phyloP scores from a whole-genome alignment of 495 filamentous ascomycete genomes.

The Penicillium goetzii region DNA sequence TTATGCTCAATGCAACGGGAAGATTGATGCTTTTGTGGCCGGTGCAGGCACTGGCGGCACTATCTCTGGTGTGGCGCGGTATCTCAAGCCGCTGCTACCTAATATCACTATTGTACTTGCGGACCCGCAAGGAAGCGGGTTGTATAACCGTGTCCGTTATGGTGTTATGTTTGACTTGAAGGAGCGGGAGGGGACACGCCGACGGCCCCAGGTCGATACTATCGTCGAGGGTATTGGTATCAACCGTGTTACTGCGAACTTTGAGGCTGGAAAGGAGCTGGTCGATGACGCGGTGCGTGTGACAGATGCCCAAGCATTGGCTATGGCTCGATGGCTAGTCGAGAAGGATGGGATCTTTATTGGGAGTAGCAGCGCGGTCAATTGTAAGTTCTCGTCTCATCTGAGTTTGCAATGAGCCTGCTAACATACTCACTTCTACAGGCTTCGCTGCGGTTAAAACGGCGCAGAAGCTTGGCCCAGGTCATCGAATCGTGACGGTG shows the following conservation, averaged over 20 bases:
- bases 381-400: conserved; percentile 61
- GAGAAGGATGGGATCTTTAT: conserved; percentile 96
- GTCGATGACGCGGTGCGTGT: conserved; percentile 91
- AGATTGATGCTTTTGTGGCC: conserved; percentile 85
- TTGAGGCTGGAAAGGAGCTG: conserved; percentile 80
- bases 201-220: conserved; percentile 89
- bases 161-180: conserved; percentile 94
- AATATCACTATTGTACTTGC: conserved; percentile 77
- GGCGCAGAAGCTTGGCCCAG: conserved; percentile 74
- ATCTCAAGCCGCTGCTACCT: conserved; percentile 71
- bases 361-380: conserved; percentile 92
- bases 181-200: conserved; percentile 86
- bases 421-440: conserved; percentile 26
- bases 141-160: conserved; percentile 87
- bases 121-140: conserved; percentile 90
- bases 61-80: conserved; percentile 81
- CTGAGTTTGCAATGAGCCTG: not conserved
- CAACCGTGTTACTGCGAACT: conserved; percentile 88
- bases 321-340: conserved; percentile 93
- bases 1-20: conserved; percentile 72
- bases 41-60: conserved; percentile 98
- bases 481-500: conserved; percentile 83
- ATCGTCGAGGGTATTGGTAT: conserved; percentile 97
- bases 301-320: conserved; percentile 86
- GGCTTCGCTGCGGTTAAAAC: conserved; percentile 82